Conservation (phyloP, 768 basidiomycete species). For the Holtermanniella nyarrowii region DNA sequence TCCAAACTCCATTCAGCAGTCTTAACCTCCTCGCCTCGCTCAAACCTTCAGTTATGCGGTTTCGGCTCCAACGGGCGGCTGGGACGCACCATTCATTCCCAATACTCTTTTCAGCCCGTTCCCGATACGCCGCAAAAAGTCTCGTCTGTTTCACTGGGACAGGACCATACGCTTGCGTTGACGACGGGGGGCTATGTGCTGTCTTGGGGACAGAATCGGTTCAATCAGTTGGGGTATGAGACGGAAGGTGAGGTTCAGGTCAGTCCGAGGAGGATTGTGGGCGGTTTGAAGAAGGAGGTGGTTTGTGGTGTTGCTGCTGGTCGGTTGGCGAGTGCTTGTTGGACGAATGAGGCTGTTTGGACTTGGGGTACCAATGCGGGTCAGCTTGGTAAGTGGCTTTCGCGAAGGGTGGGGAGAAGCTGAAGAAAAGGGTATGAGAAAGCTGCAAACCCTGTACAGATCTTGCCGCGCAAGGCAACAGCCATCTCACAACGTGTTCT, state of each 20-base stretch:
- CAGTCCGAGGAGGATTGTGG: conserved; percentile 62
- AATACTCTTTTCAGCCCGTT: conserved; percentile 59
- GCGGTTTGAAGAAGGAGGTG: conserved; percentile 63
- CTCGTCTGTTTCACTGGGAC: conserved; percentile 66
- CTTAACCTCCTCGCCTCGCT: conserved; percentile 60
- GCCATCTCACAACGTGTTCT: conserved; percentile 61
- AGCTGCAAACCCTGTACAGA: conserved; percentile 59
- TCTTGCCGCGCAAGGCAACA: conserved; percentile 69
- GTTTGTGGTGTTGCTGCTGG: conserved; percentile 77
- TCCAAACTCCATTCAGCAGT: conserved; percentile 76
- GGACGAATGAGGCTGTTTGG: conserved; percentile 51
- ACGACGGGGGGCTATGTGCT: conserved; percentile 71
- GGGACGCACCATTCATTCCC: conserved; percentile 66
- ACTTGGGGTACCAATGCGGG: conserved; percentile 87
- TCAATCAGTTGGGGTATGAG: conserved; percentile 75
- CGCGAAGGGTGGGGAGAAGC: neutral
- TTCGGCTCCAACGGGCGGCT: conserved; percentile 80
- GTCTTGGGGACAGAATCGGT: conserved; percentile 85
- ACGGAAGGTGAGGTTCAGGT: conserved; percentile 67
- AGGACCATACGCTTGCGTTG: conserved; percentile 85
- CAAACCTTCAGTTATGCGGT: conserved; percentile 76
- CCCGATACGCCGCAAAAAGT: conserved; percentile 52
- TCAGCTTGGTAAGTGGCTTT: conserved; percentile 57
- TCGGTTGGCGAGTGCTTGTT: conserved; percentile 77
- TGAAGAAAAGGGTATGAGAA: conserved; percentile 59